A percentile compares a stretch with the other conserved stretches of the same genome.
Evolutionary conservation across 192 early-diverging fungal genomes (phyloP).

Genomic region (Coemansia sp.): DNA sequence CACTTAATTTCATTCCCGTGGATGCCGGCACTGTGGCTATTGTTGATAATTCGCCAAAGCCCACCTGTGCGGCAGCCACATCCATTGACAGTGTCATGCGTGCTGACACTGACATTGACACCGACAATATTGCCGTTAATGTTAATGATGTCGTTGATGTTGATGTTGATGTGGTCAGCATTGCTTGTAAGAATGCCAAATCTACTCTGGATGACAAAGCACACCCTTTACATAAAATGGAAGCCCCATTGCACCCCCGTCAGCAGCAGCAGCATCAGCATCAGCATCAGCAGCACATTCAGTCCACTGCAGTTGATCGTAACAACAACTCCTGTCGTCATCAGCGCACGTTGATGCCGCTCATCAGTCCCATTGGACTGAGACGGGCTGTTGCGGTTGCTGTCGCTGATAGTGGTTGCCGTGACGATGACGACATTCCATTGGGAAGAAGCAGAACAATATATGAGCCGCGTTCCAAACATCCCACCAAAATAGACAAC

Average conservation of each 20-base stretch:
- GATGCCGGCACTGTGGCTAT: background rate
- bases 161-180: too few relatives aligned
- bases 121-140: background rate
- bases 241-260: background rate
- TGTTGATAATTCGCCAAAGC: background rate
- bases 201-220: background rate
- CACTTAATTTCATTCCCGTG: background rate
- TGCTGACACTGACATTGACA: background rate
- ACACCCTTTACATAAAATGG: background rate
- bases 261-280: background rate
- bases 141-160: too few relatives aligned
- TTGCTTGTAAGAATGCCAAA: background rate
- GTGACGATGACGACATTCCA: background rate
- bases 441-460: background rate
- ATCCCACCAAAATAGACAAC: background rate
- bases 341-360: background rate
- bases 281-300: background rate
- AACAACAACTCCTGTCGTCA: background rate
- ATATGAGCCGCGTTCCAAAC: background rate
- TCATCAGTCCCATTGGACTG: background rate
- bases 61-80: constrained; percentile 3
- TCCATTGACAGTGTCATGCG: background rate
- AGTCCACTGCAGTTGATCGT: background rate
- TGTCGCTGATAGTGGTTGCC: too few relatives aligned
- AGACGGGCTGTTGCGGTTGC: background rate